A percentile compares a stretch with the other conserved stretches of the same genome.
phyloP scores from a whole-genome alignment of 2,329 filamentous ascomycete species.

The Gnomoniopsis sp. region DNA sequence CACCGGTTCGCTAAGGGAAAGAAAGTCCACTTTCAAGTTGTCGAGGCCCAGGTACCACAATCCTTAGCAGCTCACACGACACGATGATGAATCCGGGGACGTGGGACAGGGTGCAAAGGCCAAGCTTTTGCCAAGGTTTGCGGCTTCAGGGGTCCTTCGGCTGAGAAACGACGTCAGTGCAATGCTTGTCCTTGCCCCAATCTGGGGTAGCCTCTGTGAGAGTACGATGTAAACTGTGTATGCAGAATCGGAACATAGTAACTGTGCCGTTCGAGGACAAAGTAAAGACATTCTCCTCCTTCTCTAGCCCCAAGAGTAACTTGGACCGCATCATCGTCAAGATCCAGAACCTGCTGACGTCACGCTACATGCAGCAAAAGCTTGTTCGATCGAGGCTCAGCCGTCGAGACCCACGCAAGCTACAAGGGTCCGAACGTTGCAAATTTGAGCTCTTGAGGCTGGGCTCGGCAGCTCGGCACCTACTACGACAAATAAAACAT shows the following conservation, averaged over 20 bases:
- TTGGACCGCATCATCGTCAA: not conserved
- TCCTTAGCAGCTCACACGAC: not conserved
- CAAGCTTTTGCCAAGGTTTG: conserved; percentile 21
- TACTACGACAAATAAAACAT: not conserved
- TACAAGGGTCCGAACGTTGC: not conserved
- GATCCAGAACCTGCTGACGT: not conserved
- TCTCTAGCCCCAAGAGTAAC: not conserved
- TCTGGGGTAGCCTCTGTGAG: not conserved
- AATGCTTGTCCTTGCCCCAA: conserved; percentile 5
- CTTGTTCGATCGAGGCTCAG: not conserved
- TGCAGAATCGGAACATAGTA: not conserved
- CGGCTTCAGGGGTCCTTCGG: conserved; percentile 7
- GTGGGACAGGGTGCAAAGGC: conserved; percentile 10
- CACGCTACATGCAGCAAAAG: not conserved
- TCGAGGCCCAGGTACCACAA: not conserved
- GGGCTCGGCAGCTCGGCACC: not conserved
- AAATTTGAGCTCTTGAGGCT: not conserved
- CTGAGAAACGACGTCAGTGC: conserved; percentile 14
- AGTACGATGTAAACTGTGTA: not conserved
- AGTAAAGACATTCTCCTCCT: not conserved
- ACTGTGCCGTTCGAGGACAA: not conserved
- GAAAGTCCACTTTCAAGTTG: not conserved
- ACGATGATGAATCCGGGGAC: not conserved
- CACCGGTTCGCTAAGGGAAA: not conserved
- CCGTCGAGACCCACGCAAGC: not conserved